Conservation (phyloP, 164 flowering plant genomes). For the Chimonanthus praecox region DNA sequence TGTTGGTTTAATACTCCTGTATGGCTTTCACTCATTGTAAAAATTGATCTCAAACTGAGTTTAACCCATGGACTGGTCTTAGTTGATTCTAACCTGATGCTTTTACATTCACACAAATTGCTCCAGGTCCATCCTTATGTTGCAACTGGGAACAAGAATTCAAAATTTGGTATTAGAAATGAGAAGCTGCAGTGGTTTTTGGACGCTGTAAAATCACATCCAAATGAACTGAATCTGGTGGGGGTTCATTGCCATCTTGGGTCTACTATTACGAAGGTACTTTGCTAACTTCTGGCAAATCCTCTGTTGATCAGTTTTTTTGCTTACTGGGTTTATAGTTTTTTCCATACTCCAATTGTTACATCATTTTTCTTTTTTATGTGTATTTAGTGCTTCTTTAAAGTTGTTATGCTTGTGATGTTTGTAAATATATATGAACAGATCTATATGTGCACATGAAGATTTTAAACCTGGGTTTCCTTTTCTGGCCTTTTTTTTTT, state of each 20-base stretch:
- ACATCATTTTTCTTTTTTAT: not conserved
- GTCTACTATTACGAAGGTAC: conserved; percentile 94
- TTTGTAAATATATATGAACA: not conserved
- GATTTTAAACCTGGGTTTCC: not conserved
- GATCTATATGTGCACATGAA: too few relatives aligned
- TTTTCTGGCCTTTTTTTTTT: not conserved
- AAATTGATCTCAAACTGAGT: not conserved
- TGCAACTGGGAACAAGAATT: conserved; percentile 97
- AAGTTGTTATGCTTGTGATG: not conserved
- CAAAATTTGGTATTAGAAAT: conserved; percentile 96
- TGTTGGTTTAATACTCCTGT: not conserved
- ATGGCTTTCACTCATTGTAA: not conserved
- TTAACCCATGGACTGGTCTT: not conserved
- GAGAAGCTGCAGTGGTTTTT: conserved; percentile 99
- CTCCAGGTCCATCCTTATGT: conserved; percentile 95
- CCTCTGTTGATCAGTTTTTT: not conserved
- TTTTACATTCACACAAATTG: not conserved
- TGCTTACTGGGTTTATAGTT: too few relatives aligned
- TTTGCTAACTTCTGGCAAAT: not conserved
- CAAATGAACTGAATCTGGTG: conserved; percentile 81
- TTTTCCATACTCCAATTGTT: too few relatives aligned
- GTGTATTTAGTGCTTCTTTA: not conserved
- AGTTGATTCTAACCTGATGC: not conserved
- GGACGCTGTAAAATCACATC: conserved; percentile 85
- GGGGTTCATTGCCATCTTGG: conserved; percentile 99